phyloP scores from a whole-genome alignment of 768 basidiomycete genomes.

The Gyrodon lividus region DNA sequence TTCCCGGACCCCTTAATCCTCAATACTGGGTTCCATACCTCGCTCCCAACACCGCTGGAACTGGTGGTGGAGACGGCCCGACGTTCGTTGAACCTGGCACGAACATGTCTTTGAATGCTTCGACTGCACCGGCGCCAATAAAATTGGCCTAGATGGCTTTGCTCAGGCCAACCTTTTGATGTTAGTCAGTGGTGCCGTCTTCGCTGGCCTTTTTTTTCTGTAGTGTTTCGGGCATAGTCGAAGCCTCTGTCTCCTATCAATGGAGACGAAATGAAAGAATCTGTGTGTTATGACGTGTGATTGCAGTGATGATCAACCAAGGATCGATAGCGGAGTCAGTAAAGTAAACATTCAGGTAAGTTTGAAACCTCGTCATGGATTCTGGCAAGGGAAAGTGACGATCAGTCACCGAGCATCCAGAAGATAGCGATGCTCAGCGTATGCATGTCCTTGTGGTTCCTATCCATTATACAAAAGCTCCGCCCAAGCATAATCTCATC shows the following conservation, averaged over 20 bases:
- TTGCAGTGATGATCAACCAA: background rate
- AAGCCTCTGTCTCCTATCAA: background rate
- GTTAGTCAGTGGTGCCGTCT: slow-evolving; percentile 6
- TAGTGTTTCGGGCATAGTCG: background rate
- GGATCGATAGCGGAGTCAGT: too few species aligned
- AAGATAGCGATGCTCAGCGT: too few species aligned
- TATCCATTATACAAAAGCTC: too few species aligned
- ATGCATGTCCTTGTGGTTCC: too few species aligned
- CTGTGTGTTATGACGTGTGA: background rate
- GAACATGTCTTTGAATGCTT: slow-evolving; percentile 33
- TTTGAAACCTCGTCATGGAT: too few species aligned
- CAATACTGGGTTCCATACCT: too few species aligned
- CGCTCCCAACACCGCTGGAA: too few species aligned
- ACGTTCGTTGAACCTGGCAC: slow-evolving; percentile 39
- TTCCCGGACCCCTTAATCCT: too few species aligned
- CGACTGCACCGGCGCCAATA: slow-evolving; percentile 34
- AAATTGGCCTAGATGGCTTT: slow-evolving; percentile 30
- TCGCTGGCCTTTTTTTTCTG: background rate
- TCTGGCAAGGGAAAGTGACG: too few species aligned
- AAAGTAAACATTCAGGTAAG: too few species aligned
- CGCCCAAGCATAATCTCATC: background rate
- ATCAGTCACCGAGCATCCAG: too few species aligned
- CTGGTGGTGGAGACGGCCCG: too few species aligned
- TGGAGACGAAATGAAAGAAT: background rate
- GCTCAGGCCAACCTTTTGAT: slow-evolving; percentile 3